Evolutionary conservation across 345 rosid species (phyloP).

Genomic region (Salix viminalis): DNA sequence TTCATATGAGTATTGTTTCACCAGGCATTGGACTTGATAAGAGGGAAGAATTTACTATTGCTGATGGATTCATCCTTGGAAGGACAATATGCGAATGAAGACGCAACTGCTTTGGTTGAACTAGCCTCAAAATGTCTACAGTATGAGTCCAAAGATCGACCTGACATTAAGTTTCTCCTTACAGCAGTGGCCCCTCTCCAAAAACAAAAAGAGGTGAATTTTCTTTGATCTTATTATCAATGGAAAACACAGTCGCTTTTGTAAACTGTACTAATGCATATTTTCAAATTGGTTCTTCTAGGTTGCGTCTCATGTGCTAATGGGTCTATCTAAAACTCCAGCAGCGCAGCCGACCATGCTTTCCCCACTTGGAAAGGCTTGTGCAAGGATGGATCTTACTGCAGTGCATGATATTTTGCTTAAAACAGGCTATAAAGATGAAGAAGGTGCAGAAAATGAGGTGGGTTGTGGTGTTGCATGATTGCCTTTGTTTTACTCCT

Average conservation of each 20-base stretch:
- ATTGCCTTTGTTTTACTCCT: background rate
- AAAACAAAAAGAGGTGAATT: constrained; percentile 54
- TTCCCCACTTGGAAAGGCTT: constrained; percentile 67
- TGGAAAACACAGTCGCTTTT: background rate
- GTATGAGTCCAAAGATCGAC: constrained; percentile 69
- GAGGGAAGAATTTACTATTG: constrained; percentile 52
- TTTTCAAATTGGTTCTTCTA: constrained; percentile 17
- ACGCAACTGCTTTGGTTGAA: constrained; percentile 52
- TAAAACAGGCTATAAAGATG: constrained; percentile 80
- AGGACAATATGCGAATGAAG: constrained; percentile 67
- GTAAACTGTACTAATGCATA: background rate
- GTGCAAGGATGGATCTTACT: constrained; percentile 73
- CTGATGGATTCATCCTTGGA: constrained; percentile 69
- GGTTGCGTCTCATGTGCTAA: constrained; percentile 61
- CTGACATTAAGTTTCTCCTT: constrained; percentile 51
- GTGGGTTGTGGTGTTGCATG: constrained; percentile 27
- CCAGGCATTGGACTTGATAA: constrained; percentile 65
- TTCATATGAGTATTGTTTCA: background rate
- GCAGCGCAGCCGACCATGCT: constrained; percentile 52
- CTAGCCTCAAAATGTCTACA: constrained; percentile 70
- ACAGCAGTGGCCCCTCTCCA: constrained; percentile 60
- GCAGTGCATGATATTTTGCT: constrained; percentile 74
- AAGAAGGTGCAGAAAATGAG: constrained; percentile 85
- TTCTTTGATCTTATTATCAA: constrained; percentile 7
- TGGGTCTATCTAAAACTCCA: constrained; percentile 54